Percentiles rank a stretch among this genome's conserved stretches.
Conservation (phyloP, 2,329 filamentous ascomycete species). For the Fusarium sp. region DNA sequence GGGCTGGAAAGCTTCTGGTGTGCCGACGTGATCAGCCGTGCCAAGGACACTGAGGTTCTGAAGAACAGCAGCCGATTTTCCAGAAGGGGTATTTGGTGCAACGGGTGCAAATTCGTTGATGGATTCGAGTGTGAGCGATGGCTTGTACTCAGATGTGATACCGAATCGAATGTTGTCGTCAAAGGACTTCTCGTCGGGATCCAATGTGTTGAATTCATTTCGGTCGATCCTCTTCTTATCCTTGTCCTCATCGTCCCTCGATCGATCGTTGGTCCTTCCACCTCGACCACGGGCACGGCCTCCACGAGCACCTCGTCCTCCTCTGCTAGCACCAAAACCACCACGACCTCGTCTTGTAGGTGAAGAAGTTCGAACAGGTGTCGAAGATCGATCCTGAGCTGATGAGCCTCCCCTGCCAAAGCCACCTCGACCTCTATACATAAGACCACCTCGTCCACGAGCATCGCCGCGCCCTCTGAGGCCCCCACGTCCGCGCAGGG, state of each 20-base stretch:
- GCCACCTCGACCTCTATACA: constrained; percentile 27
- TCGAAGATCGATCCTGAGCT: constrained; percentile 19
- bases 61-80: constrained; percentile 52
- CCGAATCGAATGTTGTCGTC: constrained; percentile 54
- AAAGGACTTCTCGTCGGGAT: constrained; percentile 52
- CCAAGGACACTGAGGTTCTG: constrained; percentile 54
- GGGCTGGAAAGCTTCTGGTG: constrained; percentile 48
- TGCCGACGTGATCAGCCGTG: constrained; percentile 52
- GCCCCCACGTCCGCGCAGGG: constrained; percentile 38
- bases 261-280: constrained; percentile 27
- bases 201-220: constrained; percentile 47
- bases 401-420: constrained; percentile 33
- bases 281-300: constrained; percentile 35
- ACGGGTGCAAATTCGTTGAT: constrained; percentile 50
- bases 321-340: constrained; percentile 25
- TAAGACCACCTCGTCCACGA: constrained; percentile 24
- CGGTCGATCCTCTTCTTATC: constrained; percentile 45
- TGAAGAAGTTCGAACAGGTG: constrained; percentile 11
- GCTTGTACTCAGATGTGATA: constrained; percentile 48
- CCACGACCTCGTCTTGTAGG: constrained; percentile 39
- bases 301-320: constrained; percentile 38
- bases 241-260: constrained; percentile 44
- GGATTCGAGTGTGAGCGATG: constrained; percentile 51
- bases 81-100: constrained; percentile 45
- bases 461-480: constrained; percentile 45